phyloP scores from a whole-genome alignment of 495 filamentous ascomycete species.

The Aspergillus biplanus region DNA sequence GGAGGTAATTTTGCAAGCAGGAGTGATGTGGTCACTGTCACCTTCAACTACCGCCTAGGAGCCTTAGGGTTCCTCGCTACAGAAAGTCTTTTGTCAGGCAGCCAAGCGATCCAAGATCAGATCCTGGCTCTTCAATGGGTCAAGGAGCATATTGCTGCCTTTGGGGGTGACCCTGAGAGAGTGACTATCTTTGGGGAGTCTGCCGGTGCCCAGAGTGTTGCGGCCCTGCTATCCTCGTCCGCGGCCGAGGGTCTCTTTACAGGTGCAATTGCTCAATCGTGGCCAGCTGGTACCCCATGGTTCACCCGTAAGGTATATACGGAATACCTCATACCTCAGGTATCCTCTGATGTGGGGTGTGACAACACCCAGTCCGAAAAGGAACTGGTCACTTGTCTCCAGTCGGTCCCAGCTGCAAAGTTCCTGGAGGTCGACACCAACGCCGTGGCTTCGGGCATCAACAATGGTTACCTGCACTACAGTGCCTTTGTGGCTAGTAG shows the following conservation, averaged over 20 bases:
- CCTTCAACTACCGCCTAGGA: constrained; percentile 50
- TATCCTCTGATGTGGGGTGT: constrained; percentile 31
- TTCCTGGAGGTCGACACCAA: constrained; percentile 19
- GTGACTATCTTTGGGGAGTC: constrained; percentile 57
- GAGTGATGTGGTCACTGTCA: constrained; percentile 53
- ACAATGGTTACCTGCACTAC: constrained; percentile 21
- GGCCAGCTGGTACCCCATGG: constrained; percentile 32
- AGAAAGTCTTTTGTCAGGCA: constrained; percentile 35
- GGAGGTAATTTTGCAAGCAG: constrained; percentile 49
- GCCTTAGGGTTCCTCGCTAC: constrained; percentile 47
- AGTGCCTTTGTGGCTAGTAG: constrained; percentile 24
- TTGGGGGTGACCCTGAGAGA: constrained; percentile 53
- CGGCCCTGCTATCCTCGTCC: constrained; percentile 50
- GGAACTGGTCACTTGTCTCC: constrained; percentile 27
- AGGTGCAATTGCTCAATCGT: constrained; percentile 35
- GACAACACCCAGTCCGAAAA: constrained; percentile 19
- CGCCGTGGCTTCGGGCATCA: constrained; percentile 12
- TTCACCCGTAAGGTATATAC: constrained; percentile 33
- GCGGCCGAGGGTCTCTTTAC: constrained; percentile 38
- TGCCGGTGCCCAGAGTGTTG: constrained; percentile 59
- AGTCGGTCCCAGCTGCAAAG: constrained; percentile 24
- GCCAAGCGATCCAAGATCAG: constrained; percentile 44
- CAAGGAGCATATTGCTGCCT: constrained; percentile 51
- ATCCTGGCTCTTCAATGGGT: constrained; percentile 54
- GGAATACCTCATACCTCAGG: constrained; percentile 24